A percentile compares a stretch with the other conserved stretches of the same genome.
phyloP scores from a whole-genome alignment of 2,329 filamentous ascomycete species.

The Colletotrichum eleusines region DNA sequence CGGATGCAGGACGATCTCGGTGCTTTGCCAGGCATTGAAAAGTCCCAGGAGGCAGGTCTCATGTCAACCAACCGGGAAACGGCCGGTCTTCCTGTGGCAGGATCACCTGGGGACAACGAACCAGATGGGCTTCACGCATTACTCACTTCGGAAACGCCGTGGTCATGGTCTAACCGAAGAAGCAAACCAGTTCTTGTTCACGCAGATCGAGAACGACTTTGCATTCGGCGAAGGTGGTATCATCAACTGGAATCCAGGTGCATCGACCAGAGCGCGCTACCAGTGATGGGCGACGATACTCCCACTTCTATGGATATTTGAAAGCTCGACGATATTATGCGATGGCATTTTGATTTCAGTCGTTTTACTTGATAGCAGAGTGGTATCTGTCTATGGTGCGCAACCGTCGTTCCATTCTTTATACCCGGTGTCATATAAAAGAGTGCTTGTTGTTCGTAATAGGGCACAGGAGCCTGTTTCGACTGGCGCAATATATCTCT shows the following conservation, averaged over 20 bases:
- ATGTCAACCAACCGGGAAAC: too few species aligned
- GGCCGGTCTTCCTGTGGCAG: too few species aligned
- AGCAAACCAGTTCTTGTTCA: slow-evolving; percentile 42
- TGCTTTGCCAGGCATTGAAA: too few species aligned
- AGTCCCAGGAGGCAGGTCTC: too few species aligned
- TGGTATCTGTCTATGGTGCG: too few species aligned
- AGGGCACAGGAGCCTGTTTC: not conserved
- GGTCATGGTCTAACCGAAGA: slow-evolving; percentile 43
- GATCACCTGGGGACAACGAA: too few species aligned
- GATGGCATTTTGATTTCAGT: not conserved
- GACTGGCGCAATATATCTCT: not conserved
- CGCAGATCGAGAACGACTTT: slow-evolving; percentile 43
- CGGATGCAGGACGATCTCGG: too few species aligned
- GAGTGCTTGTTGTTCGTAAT: not conserved
- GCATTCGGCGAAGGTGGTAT: slow-evolving; percentile 34
- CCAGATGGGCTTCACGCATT: too few species aligned
- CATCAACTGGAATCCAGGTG: not conserved
- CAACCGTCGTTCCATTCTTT: too few species aligned
- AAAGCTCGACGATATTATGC: not conserved
- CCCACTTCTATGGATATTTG: not conserved
- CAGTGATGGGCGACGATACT: not conserved
- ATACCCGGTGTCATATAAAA: not conserved
- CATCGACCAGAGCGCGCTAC: too few species aligned
- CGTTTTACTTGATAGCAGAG: not conserved
- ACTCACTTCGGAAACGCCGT: not conserved